Base-by-base conservation (phyloP, 1,139 yeast species). In the Geotrichum bryndzae region DNA sequence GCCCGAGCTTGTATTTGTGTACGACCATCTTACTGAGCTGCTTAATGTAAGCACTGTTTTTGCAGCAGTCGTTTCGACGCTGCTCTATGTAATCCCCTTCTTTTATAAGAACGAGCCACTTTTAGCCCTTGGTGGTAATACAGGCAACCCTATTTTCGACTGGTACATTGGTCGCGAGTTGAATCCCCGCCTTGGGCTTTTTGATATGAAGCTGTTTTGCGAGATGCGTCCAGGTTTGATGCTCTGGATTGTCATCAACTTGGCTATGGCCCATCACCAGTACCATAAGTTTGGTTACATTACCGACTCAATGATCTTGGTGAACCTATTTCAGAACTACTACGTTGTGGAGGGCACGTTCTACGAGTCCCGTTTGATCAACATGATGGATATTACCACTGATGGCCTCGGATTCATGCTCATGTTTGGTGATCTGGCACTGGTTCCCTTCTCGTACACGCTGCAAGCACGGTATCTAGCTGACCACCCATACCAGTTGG, bases 391-490 rank as follows among this genome's bases (percentile, higher is more conserved):
- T 72, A 84, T 91, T 60, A 89, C 96, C 15, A 90, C 97, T 23
- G 99, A 94, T 76, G 99, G 99, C 0, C 90, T 94, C 74, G 99
- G 99, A 0, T 91, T 86, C 76, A 94, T 94, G 99, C 79, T 94
- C 59, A 84, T 92, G 8, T 92, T 92, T 77, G 99, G 99, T 45
- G 99, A 94, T 73, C 80, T 94, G 70, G 85, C 96, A 0, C 83
- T 95, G 80, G 90, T 94, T n/a, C 99, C 99, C 35, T 92, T 94
- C 79, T 83, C 96, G 0, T 94, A 95, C 73, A 82, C 94, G 4
- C 74, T 94, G 64, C 99, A 94, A 72, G 81, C 96, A 2, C 82
- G 98, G 66, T 95, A 86, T 73, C 77, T 92, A 65, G 83, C 92
- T 2, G 80, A 86, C 56, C 83, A 86, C 66, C 85, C 85, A 33